These are phyloP conservation scores for Cucumis cinereus DNA, from an alignment of 306 rosid genomes.

Conservation along the genomic window DNA sequence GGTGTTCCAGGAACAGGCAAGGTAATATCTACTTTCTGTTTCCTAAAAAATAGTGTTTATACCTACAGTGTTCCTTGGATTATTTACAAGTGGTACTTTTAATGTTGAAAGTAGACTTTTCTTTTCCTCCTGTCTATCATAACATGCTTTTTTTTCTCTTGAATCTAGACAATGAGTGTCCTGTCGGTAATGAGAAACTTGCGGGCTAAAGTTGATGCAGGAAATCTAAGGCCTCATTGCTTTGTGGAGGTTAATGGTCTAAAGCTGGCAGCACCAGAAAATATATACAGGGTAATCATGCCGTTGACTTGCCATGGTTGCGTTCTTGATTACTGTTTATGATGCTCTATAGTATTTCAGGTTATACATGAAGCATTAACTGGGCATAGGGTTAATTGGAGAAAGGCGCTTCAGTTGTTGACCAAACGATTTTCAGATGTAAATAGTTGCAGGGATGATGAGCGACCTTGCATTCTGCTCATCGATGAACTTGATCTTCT, in stretches of 20 bases:
- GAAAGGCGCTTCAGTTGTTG: constrained; percentile 75
- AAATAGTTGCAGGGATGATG: constrained; percentile 52
- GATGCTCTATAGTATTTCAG: constrained; percentile 26
- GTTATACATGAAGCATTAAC: constrained; percentile 82
- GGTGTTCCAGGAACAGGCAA: constrained; percentile 99
- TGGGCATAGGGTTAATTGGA: constrained; percentile 87
- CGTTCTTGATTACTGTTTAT: too few species aligned
- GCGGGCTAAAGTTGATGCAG: constrained; percentile 79
- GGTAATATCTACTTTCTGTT: constrained; percentile 24
- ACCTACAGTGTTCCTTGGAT: not conserved
- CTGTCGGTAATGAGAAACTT: constrained; percentile 65
- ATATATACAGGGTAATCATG: constrained; percentile 56
- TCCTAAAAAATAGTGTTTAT: not conserved
- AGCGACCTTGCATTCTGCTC: constrained; percentile 81
- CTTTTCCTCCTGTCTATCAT: not conserved
- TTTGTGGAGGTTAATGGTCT: constrained; percentile 94
- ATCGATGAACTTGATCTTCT: constrained; percentile 97
- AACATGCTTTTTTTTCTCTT: not conserved
- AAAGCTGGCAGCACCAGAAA: constrained; percentile 85
- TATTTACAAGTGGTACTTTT: not conserved
- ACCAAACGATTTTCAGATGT: constrained; percentile 73
- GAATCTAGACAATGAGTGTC: constrained; percentile 82
- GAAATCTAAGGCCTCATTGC: constrained; percentile 57
- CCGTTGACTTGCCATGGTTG: not conserved
- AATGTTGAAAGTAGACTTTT: constrained; percentile 1